phyloP scores from a whole-genome alignment of 345 rosid species.

The Trapa bicornis region DNA sequence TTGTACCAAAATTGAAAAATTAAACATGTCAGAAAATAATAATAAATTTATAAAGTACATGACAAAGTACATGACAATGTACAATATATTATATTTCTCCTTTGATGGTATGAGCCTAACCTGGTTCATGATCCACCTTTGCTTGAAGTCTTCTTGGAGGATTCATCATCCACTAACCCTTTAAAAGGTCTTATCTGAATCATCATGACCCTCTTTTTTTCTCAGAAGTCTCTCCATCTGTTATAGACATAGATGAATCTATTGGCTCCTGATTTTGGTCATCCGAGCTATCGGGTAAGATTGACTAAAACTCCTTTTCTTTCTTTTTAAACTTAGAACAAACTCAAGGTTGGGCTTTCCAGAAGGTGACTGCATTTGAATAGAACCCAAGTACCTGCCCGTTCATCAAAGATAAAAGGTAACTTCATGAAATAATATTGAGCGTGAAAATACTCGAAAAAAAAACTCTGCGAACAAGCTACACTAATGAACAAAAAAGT shows the following conservation, averaged over 20 bases:
- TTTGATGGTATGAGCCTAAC: conserved; percentile 74
- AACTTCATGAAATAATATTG: not conserved
- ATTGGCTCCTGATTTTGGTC: conserved; percentile 13
- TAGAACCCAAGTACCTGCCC: conserved; percentile 9
- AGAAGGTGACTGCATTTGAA: conserved; percentile 33
- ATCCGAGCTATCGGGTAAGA: conserved; percentile 14
- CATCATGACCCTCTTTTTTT: conserved; percentile 9
- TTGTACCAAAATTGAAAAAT: too few relatives aligned
- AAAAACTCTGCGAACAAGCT: not conserved
- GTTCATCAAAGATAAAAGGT: not conserved
- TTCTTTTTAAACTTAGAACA: conserved; percentile 24
- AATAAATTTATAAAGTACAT: too few relatives aligned
- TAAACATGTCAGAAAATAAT: too few relatives aligned
- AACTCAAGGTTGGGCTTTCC: conserved; percentile 19
- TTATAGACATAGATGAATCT: conserved; percentile 21
- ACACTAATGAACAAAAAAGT: not conserved
- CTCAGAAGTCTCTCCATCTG: conserved; percentile 2
- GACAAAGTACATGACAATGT: too few relatives aligned
- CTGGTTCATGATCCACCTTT: conserved; percentile 14
- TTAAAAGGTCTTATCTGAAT: conserved; percentile 15
- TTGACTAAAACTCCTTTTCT: conserved; percentile 17
- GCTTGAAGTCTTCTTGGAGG: conserved; percentile 7
- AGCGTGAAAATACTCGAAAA: not conserved
- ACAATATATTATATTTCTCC: conserved; percentile 43
- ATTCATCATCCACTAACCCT: conserved; percentile 14